Evolutionary conservation across 176 grass and related monocot species (phyloP).

Genomic region (Luzula sylvatica): DNA sequence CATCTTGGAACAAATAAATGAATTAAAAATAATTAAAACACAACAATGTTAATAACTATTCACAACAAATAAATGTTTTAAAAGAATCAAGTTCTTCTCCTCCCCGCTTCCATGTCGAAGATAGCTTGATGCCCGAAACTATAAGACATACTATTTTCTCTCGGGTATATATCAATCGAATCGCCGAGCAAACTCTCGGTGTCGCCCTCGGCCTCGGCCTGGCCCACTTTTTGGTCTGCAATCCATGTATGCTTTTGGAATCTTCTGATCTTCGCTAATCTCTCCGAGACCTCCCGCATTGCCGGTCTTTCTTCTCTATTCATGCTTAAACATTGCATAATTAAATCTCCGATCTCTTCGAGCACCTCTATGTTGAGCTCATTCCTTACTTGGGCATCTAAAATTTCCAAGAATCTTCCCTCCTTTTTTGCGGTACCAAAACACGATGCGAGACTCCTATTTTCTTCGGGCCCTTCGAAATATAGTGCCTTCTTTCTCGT

Average conservation of each 20-base stretch:
- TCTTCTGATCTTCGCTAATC: slow-evolving; percentile 31
- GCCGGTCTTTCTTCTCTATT: slow-evolving; percentile 45
- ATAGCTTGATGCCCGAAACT: slow-evolving; percentile 22
- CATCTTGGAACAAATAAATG: no score
- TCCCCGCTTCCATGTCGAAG: slow-evolving; percentile 27
- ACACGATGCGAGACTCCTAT: slow-evolving; percentile 36
- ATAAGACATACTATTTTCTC: slow-evolving; percentile 7
- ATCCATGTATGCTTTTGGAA: slow-evolving; percentile 18
- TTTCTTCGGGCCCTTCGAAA: slow-evolving; percentile 28
- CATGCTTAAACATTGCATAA: slow-evolving; percentile 44
- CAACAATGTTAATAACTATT: no score
- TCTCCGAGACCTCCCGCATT: slow-evolving; percentile 54
- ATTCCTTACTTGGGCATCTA: slow-evolving; percentile 32
- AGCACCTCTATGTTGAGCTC: slow-evolving; percentile 27
- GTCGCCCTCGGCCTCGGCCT: background rate
- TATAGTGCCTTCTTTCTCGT: slow-evolving; percentile 50
- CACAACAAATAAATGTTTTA: no score
- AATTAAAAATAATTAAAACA: no score
- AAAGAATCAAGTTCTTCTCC: background rate
- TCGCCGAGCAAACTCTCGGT: slow-evolving; percentile 32
- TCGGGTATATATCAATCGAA: slow-evolving; percentile 7
- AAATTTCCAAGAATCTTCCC: slow-evolving; percentile 27
- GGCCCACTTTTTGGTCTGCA: slow-evolving; percentile 18
- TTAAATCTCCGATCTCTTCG: slow-evolving; percentile 27
- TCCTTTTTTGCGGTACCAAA: slow-evolving; percentile 29